phyloP scores from a whole-genome alignment of 768 basidiomycete genomes.

The Boletus sp. region DNA sequence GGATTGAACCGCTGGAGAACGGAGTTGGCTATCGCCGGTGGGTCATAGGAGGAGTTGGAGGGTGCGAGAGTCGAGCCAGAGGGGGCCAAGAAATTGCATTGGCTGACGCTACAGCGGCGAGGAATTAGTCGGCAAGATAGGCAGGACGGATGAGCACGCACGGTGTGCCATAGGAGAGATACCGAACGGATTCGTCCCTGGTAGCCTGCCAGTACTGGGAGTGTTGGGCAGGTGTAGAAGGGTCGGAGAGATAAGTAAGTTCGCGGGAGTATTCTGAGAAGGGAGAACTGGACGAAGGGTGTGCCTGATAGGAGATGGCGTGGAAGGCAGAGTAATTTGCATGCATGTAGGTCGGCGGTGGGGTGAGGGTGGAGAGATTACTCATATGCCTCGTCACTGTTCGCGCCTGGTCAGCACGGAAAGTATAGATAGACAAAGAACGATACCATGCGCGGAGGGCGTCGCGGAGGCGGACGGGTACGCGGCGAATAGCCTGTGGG shows the following conservation, averaged over 20 bases:
- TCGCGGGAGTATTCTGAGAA: slow-evolving; percentile 71
- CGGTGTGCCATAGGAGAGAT: slow-evolving; percentile 53
- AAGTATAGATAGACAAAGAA: neutral
- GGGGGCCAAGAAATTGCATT: slow-evolving; percentile 33
- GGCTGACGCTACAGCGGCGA: slow-evolving; percentile 17
- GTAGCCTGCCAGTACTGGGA: slow-evolving; percentile 63
- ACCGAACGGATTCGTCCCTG: slow-evolving; percentile 56
- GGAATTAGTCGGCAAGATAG: slow-evolving; percentile 1
- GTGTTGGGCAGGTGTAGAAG: slow-evolving; percentile 42
- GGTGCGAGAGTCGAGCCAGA: slow-evolving; percentile 41
- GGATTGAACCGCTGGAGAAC: slow-evolving; percentile 61
- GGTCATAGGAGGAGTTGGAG: slow-evolving; percentile 50
- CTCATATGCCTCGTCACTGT: slow-evolving; percentile 66
- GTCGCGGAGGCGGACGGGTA: slow-evolving; percentile 77
- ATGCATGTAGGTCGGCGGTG: slow-evolving; percentile 62
- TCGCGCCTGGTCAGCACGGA: slow-evolving; percentile 17
- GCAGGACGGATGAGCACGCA: slow-evolving; percentile 31
- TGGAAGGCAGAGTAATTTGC: slow-evolving; percentile 34
- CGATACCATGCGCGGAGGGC: slow-evolving; percentile 69
- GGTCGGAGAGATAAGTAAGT: slow-evolving; percentile 51
- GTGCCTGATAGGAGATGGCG: slow-evolving; percentile 26
- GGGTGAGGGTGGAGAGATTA: slow-evolving; percentile 54
- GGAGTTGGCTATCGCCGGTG: slow-evolving; percentile 58
- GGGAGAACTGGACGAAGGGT: slow-evolving; percentile 44
- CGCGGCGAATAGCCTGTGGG: slow-evolving; percentile 59